Evolutionary conservation across 73 alveolate species (phyloP).

Genomic region (Tetrahymena thermophila): DNA sequence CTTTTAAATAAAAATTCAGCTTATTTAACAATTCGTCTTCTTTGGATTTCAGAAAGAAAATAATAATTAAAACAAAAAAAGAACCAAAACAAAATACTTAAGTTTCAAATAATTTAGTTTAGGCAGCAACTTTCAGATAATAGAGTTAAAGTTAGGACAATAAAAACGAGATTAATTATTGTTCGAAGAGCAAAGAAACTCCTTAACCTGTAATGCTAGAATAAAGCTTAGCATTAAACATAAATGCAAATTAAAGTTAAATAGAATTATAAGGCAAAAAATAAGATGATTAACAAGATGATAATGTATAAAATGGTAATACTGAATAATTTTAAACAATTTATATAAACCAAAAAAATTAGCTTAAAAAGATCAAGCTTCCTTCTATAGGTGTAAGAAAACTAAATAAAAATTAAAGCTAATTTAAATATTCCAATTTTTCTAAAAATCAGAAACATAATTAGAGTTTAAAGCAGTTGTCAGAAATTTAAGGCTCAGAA

Average conservation of each 20-base stretch:
- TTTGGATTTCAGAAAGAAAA: background rate
- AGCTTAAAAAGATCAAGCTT: background rate
- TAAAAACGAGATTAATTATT: too few relatives aligned
- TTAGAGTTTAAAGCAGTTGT: background rate
- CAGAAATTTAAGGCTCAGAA: background rate
- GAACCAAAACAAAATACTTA: background rate
- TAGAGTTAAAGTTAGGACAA: background rate
- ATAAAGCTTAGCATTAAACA: background rate
- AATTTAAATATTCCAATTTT: background rate
- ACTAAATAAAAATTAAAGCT: background rate
- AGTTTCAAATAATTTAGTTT: background rate
- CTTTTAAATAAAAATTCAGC: background rate
- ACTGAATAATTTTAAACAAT: background rate
- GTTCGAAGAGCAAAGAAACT: background rate
- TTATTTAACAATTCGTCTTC: too few relatives aligned
- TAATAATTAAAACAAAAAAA: background rate
- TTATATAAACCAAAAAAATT: background rate
- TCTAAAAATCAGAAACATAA: background rate
- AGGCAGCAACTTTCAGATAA: background rate
- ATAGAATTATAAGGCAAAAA: background rate
- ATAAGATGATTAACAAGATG: background rate
- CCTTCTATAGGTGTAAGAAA: background rate
- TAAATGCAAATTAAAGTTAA: background rate
- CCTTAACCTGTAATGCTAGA: background rate
- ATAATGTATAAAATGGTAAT: background rate